These are phyloP conservation scores for Gonium pectorale DNA, from an alignment of 139 green algal species.

Conservation along the genomic window DNA sequence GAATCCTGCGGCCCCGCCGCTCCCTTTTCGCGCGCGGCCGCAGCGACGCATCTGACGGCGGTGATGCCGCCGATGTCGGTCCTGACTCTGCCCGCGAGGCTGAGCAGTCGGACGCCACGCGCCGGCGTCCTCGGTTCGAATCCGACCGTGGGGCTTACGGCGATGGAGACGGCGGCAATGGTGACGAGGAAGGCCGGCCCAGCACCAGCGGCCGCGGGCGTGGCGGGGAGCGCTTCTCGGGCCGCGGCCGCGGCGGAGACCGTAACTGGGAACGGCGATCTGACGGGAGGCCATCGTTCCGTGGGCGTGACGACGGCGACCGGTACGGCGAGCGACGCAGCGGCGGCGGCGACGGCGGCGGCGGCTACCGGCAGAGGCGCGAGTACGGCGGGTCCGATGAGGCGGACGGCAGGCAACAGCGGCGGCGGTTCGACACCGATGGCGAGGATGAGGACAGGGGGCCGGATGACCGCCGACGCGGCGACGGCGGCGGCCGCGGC, in stretches of 20 bases:
- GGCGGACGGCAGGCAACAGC: neutral
- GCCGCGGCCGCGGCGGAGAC: neutral
- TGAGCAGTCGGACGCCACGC: no score
- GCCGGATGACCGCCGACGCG: no score
- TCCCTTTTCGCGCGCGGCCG: no score
- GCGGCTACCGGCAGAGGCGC: neutral
- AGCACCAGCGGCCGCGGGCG: conserved; percentile 19
- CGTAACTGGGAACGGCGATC: neutral
- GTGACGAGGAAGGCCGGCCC: neutral
- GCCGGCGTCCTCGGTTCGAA: no score
- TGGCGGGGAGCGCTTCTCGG: neutral
- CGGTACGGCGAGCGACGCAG: neutral
- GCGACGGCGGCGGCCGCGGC: no score
- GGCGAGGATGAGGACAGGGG: no score
- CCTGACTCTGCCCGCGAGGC: no score
- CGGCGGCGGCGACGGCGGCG: neutral
- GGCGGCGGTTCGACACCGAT: neutral
- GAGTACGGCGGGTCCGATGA: neutral
- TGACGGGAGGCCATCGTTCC: neutral
- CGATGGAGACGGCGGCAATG: neutral
- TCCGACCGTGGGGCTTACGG: no score
- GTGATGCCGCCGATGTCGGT: no score
- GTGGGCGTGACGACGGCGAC: neutral
- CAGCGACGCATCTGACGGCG: no score
- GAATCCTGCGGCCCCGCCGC: no score